These are phyloP conservation scores for Boletus speciosus DNA, from an alignment of 768 basidiomycete species.

Conservation along the genomic window DNA sequence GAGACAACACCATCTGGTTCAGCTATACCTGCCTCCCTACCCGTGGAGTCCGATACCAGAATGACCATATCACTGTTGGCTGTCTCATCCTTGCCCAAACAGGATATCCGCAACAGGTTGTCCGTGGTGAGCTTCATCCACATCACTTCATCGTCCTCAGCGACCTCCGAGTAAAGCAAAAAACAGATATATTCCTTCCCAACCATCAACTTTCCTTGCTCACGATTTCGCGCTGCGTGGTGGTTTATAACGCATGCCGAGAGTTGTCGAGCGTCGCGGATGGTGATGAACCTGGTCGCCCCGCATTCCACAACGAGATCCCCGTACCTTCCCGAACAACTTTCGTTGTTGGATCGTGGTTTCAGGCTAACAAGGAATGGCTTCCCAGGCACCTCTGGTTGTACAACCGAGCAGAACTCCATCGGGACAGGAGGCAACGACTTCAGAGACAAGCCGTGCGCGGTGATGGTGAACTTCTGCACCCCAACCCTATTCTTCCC, in stretches of 20 bases:
- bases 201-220: not conserved
- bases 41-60: not conserved
- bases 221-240: not conserved
- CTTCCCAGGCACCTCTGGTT: not conserved
- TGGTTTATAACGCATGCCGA: slow-evolving; percentile 8
- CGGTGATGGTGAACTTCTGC: slow-evolving; percentile 1
- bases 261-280: not conserved
- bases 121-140: slow-evolving; percentile 6
- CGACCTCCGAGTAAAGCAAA: not conserved
- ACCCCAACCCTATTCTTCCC: not conserved
- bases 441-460: not conserved
- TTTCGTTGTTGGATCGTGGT: not conserved
- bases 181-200: slow-evolving; percentile 3
- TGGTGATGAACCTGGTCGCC: not conserved
- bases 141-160: not conserved
- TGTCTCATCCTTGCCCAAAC: not conserved
- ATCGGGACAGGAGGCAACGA: slow-evolving; percentile 4
- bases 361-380: not conserved
- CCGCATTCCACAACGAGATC: slow-evolving; percentile 5
- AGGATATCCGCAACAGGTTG: slow-evolving; percentile 3
- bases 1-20: not conserved
- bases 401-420: not conserved
- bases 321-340: not conserved
- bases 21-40: too few relatives aligned
- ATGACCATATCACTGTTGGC: too few relatives aligned